Evolutionary conservation across 108 stramenopile species (phyloP), one percentile per base, ranked within the genome.

Genomic region (Schizochytrium sp.): DNA sequence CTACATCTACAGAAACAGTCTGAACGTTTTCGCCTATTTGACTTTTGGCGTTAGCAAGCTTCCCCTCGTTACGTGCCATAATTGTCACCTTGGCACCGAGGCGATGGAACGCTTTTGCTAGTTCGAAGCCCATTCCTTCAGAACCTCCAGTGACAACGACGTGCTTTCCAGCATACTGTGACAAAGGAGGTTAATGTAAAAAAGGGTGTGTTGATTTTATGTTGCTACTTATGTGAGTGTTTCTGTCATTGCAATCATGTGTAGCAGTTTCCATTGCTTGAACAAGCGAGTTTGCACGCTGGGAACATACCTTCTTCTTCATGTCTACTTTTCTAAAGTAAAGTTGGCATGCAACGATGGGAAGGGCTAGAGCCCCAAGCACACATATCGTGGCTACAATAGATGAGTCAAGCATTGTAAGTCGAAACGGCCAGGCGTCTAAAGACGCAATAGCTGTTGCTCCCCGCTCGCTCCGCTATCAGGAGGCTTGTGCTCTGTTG

Each of bases 101-200:
- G 28, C 3, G 49, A 53, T 83, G 53, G 50, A 83, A 5, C 15
- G 47, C 76, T 28, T 83, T 55, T 17, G 76, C 76, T 13, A 83
- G 53, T n/a, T 49, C 76, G 10, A 83, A 83, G 53, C 76, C 76
- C 76, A 83, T 49, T n/a, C 76, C 76, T 42, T 83, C 50, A 10
- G 76, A 83, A 12, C 76, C 76, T 8, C 76, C 76, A 12, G 76
- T 83, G 50, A 83, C 76, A 38, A 83, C 76, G 50, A 3, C 76
- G 28, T 83, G 76, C 76, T 83, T 83, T 47, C 76, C 76, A 13
- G 76, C 76, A 53, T 83, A 83, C 76, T 55, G 50, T 28, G 76
- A 47, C 7, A 55, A 1, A 47, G 38, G 57, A 15, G 0, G 57
- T 58, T 28, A 28, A 17, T 58, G 57, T 17, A 58, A 0, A 17